These are phyloP conservation scores for Gossypium aridum DNA, from an alignment of 441 rosid species.

Conservation along the genomic window DNA sequence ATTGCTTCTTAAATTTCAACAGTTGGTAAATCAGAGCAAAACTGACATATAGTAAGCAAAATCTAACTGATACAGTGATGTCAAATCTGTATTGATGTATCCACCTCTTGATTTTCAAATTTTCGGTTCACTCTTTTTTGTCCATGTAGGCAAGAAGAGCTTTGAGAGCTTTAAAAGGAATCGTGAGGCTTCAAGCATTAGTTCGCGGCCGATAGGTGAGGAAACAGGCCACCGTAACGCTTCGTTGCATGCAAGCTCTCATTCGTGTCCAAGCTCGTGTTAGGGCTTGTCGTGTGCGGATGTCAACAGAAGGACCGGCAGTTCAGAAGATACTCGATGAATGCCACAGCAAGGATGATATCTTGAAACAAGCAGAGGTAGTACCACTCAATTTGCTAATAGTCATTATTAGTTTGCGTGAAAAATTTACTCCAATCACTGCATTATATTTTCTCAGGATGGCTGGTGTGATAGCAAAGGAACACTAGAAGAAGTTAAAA, in stretches of 20 bases:
- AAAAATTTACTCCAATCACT: neutral
- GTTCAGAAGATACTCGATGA: constrained; percentile 69
- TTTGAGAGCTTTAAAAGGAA: constrained; percentile 79
- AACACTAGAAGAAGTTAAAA: constrained; percentile 63
- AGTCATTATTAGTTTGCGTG: neutral
- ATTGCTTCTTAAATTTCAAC: neutral
- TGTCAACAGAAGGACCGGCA: constrained; percentile 83
- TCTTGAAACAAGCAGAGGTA: constrained; percentile 81
- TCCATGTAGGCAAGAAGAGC: constrained; percentile 78
- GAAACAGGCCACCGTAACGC: constrained; percentile 92
- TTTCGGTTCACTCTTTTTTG: too few relatives aligned
- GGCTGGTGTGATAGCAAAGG: constrained; percentile 95
- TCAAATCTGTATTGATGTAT: neutral
- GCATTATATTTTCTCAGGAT: constrained; percentile 32
- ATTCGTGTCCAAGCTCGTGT: constrained; percentile 92
- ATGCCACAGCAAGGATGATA: constrained; percentile 59
- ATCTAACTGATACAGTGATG: neutral
- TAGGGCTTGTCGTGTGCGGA: constrained; percentile 80
- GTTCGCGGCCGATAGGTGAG: constrained; percentile 96
- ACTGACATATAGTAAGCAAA: neutral
- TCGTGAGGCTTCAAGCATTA: constrained; percentile 89
- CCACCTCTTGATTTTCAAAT: too few relatives aligned
- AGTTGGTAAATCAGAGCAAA: neutral
- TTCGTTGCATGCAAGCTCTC: constrained; percentile 96
- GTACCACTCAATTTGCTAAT: constrained; percentile 21